Evolutionary conservation across 176 grass and related monocot species (phyloP).

Genomic region (Bothriochloa decipiens): DNA sequence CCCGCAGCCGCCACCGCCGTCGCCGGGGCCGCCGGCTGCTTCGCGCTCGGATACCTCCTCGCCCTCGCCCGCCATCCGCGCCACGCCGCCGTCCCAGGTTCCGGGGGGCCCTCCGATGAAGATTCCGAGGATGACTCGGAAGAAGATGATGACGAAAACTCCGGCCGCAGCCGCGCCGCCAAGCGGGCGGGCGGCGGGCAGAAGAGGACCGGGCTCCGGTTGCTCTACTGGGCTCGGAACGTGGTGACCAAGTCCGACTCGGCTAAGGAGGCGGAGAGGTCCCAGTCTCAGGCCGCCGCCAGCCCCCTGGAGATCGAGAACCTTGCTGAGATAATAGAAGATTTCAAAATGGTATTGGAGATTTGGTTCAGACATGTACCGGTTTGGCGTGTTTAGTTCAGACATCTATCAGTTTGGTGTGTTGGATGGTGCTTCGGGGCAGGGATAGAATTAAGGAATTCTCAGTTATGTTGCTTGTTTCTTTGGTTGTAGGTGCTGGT

Average conservation of each 20-base stretch:
- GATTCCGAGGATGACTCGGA: constrained; percentile 55
- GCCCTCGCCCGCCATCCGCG: constrained; percentile 46
- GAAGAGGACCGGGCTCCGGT: constrained; percentile 48
- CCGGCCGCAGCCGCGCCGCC: constrained; percentile 5
- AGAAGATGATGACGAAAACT: constrained; percentile 71
- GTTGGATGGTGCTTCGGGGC: neutral
- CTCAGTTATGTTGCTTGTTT: neutral
- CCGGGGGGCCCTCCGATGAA: constrained; percentile 16
- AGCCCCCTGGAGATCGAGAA: constrained; percentile 77
- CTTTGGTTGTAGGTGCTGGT: constrained; percentile 67
- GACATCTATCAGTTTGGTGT: neutral
- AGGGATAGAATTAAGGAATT: neutral
- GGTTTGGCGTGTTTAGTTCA: neutral
- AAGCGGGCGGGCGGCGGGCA: constrained; percentile 22
- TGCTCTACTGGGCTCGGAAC: constrained; percentile 62
- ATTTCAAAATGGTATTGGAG: constrained; percentile 86
- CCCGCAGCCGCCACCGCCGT: constrained; percentile 48
- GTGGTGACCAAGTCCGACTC: constrained; percentile 55
- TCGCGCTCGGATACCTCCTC: constrained; percentile 81
- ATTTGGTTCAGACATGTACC: neutral
- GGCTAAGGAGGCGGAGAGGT: constrained; percentile 37
- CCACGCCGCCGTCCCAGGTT: neutral
- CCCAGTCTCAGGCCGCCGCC: constrained; percentile 28
- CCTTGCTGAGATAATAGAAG: constrained; percentile 86
- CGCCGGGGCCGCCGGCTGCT: constrained; percentile 76